A percentile compares a stretch with the other conserved stretches of the same genome.
Evolutionary conservation across 306 rosid species (phyloP).

Genomic region (Pyrus betulifolia): DNA sequence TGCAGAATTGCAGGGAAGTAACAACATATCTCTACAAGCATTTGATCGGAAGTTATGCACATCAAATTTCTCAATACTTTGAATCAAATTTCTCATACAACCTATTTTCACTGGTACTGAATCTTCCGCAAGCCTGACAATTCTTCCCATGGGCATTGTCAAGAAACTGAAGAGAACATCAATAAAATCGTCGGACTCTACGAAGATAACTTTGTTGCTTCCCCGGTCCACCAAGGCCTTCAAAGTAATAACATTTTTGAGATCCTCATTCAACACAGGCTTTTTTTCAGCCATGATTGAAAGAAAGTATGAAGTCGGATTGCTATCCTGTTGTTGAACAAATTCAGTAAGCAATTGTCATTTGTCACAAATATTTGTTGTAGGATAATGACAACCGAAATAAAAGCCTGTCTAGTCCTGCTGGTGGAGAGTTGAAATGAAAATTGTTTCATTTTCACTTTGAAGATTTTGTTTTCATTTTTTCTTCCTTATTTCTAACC

Average conservation of each 20-base stretch:
- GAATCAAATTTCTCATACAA: constrained; percentile 2
- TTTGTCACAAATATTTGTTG: too few species aligned
- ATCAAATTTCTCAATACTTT: background rate
- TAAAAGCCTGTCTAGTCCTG: too few species aligned
- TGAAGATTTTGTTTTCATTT: too few species aligned
- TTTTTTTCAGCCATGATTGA: background rate
- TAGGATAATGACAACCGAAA: too few species aligned
- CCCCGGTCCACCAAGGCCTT: constrained; percentile 7
- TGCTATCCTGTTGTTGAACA: too few species aligned
- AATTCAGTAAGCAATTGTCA: too few species aligned
- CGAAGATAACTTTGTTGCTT: background rate
- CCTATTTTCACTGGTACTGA: background rate
- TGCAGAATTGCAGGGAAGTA: background rate
- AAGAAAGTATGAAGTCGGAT: background rate
- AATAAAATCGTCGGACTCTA: background rate
- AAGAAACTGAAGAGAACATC: constrained; percentile 9
- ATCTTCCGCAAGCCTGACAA: background rate
- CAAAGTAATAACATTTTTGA: background rate
- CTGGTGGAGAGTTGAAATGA: too few species aligned
- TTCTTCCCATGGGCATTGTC: background rate
- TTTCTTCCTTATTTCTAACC: too few species aligned
- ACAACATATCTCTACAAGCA: background rate
- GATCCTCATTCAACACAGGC: too few species aligned
- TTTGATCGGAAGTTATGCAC: background rate
- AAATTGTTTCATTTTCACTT: too few species aligned